Evolutionary conservation across 2,329 filamentous ascomycete genomes (phyloP).

Genomic region (Botrytis aclada): DNA sequence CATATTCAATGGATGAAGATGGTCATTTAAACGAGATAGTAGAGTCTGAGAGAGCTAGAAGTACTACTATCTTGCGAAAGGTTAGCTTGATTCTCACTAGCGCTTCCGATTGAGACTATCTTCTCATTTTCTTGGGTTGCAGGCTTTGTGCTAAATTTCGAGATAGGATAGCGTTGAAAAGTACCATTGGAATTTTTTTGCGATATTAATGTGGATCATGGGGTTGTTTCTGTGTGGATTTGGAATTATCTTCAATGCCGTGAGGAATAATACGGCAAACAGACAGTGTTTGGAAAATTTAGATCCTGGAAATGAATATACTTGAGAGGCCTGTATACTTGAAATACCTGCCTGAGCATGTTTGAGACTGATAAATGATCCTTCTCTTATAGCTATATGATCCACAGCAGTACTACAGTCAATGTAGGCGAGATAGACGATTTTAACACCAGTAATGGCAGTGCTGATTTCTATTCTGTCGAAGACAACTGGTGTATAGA

Average conservation of each 20-base stretch:
- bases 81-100: not conserved
- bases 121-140: not conserved
- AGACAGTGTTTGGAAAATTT: not conserved
- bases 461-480: not conserved
- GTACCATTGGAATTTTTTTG: not conserved
- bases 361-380: not conserved
- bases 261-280: not conserved
- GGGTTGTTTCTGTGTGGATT: not conserved
- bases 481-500: not conserved
- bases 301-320: not conserved
- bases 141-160: not conserved
- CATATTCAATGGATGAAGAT: not conserved
- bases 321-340: not conserved
- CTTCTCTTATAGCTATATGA: no score
- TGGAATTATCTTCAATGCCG: not conserved
- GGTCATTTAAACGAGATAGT: not conserved
- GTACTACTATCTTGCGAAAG: not conserved
- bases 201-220: not conserved
- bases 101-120: not conserved
- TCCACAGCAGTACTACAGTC: rapidly evolving
- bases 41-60: not conserved
- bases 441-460: not conserved
- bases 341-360: not conserved
- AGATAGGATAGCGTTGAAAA: not conserved
- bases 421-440: not conserved